These are phyloP conservation scores for Trichoderma reesei DNA, from an alignment of 495 filamentous ascomycete genomes.

Conservation along the genomic window DNA sequence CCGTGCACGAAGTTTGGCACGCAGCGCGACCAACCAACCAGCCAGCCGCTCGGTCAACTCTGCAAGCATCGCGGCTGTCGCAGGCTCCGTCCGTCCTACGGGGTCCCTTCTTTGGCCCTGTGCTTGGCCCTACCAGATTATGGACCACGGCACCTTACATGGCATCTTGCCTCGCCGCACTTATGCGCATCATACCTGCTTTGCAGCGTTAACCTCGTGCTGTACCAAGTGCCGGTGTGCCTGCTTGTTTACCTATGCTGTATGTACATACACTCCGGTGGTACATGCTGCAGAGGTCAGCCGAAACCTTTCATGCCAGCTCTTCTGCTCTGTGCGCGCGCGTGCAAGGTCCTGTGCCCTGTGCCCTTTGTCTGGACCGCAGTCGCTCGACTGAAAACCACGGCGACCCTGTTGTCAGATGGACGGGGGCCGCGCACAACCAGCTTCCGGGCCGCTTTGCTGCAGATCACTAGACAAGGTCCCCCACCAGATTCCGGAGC, in stretches of 20 bases:
- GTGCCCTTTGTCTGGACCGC: constrained; percentile 1
- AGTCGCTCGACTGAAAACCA: constrained; percentile 2
- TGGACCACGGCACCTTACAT: background rate
- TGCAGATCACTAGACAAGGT: background rate
- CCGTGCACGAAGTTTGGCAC: no score
- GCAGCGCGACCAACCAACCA: background rate
- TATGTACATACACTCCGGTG: background rate
- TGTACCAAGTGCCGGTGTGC: no score
- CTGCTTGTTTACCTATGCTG: background rate
- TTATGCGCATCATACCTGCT: constrained; percentile 7
- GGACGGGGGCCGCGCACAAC: background rate
- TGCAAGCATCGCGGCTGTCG: background rate
- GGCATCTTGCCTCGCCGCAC: background rate
- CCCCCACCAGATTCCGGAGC: background rate
- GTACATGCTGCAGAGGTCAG: background rate
- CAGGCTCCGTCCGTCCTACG: background rate
- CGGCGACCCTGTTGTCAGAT: background rate
- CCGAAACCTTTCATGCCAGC: background rate
- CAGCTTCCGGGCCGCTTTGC: constrained; percentile 1
- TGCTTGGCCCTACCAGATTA: background rate
- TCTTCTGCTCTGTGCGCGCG: background rate
- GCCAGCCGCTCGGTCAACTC: background rate
- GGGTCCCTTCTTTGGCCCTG: background rate
- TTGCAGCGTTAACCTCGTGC: background rate
- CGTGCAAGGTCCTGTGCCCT: background rate